Base-by-base conservation (phyloP, 2,329 filamentous ascomycete species). In the Talaromyces sp. region DNA sequence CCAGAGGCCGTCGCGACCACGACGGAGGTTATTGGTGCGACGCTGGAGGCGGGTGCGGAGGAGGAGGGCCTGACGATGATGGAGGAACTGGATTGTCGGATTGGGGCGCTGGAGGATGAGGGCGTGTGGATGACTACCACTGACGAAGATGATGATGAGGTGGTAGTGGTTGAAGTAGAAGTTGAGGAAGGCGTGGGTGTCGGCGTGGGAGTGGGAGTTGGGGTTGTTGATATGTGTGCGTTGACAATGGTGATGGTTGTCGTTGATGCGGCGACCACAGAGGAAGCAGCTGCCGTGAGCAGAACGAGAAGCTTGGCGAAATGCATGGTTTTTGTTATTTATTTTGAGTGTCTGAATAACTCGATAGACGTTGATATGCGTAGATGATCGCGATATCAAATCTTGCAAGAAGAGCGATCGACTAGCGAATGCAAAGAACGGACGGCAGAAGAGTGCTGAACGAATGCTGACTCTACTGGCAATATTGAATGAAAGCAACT, bases 281-380 rank as follows among this genome's bases (percentile, higher is more conserved):
- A 64, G 22, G 68, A 47, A 35, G 68, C 67, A 48, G 70, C 71
- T 48, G 72, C 69, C 35, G 68, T 67, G 54, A 72, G 67, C 60
- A 77, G 65, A 41, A 76, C 56, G 61, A 77, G 66, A 65, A 72
- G 64, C 67, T 77, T 78, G 67, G 69, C 68, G 71, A 77, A 70
- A 54, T 76, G 71, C 75, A 78, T 78, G 11, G 68, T 71, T 64
- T 65, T 50, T 22, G 37, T 56, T 35, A 22, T 13, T 37, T 65
- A 31, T 31, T 37, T 37, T 31, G 35, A 54, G 8, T 58, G 41
- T 14, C n/a, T 56, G 14, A 3, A 33, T 43, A 19, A 43, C 10
- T 39, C 11, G 27, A n/a, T 48, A 24, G 10, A 56, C 10, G 24
- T 37, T 50, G 59, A 27, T 41, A 16, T 24, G 52, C 11, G 16